Percentiles rank a stretch among this genome's conserved stretches.
phyloP scores from a whole-genome alignment of 768 basidiomycete species.

The Termitomyces sp. region DNA sequence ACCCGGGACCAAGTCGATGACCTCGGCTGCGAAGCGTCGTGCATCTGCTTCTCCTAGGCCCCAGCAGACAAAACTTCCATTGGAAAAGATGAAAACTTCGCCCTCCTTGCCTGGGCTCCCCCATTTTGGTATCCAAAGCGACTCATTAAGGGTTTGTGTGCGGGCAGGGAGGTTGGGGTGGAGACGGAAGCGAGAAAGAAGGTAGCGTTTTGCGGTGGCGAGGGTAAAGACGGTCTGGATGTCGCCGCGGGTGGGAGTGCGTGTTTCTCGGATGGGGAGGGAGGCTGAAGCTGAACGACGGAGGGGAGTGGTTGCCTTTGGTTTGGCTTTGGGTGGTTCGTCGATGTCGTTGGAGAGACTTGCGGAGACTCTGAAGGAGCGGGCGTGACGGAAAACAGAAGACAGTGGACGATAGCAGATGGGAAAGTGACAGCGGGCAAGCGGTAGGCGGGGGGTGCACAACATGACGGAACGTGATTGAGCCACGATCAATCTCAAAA shows the following conservation, averaged over 20 bases:
- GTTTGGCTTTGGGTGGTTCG: constrained; percentile 54
- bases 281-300: constrained; percentile 84
- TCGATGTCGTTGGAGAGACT: not conserved
- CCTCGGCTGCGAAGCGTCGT: constrained; percentile 56
- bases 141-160: constrained; percentile 64
- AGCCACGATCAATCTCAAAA: not conserved
- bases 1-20: constrained; percentile 48
- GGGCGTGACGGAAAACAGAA: not conserved
- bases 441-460: not conserved
- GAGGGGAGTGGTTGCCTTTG: constrained; percentile 78
- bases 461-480: not conserved
- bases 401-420: not conserved
- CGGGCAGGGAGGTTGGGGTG: constrained; percentile 48
- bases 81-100: constrained; percentile 86
- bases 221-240: constrained; percentile 81
- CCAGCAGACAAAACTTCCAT: constrained; percentile 91
- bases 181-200: constrained; percentile 56
- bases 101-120: constrained; percentile 54
- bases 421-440: not conserved
- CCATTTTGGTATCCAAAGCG: constrained; percentile 80
- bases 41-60: constrained; percentile 78
- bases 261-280: constrained; percentile 79
- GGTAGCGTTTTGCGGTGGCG: constrained; percentile 82
- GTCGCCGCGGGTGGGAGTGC: constrained; percentile 78
- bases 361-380: not conserved